Conservation (phyloP, 2,329 filamentous ascomycete species). For the Ceratocystiopsis brevicomis region DNA sequence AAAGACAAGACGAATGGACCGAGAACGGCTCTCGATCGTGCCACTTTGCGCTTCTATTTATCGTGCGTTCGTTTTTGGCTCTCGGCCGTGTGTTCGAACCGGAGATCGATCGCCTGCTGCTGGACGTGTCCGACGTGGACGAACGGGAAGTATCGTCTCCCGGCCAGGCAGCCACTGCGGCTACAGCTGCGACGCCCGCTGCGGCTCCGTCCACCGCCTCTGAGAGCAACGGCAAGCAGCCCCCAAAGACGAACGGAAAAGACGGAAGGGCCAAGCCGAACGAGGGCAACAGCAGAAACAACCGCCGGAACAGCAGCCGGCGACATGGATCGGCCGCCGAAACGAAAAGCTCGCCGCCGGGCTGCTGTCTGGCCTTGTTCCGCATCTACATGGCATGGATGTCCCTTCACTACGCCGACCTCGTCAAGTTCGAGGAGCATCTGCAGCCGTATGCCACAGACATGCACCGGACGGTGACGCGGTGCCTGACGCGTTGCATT, state of each 20-base stretch:
- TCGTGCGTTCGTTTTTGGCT: conserved; percentile 55
- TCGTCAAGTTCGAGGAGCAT: conserved; percentile 25
- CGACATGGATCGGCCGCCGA: background rate
- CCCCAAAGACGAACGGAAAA: conserved; percentile 8
- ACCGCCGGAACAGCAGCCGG: background rate
- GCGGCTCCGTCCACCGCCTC: background rate
- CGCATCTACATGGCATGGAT: conserved; percentile 38
- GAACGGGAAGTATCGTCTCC: background rate
- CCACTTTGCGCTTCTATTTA: conserved; percentile 55
- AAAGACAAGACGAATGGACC: conserved; percentile 26
- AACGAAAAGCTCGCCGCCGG: conserved; percentile 14
- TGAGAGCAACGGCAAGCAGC: no score
- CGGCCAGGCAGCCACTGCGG: background rate
- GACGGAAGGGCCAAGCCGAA: conserved; percentile 14
- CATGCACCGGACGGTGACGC: conserved; percentile 27
- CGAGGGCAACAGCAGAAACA: conserved; percentile 14
- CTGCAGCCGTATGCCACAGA: conserved; percentile 26
- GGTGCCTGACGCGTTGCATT: conserved; percentile 29
- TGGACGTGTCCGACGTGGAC: background rate
- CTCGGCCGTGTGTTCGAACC: conserved; percentile 45
- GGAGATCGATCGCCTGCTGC: conserved; percentile 4
- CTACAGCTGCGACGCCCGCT: background rate
- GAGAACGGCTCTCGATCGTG: conserved; percentile 27
- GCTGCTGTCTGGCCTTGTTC: conserved; percentile 29
- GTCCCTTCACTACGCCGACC: conserved; percentile 24